phyloP scores from a whole-genome alignment of 2,329 filamentous ascomycete genomes.

The Xylariales sp. region DNA sequence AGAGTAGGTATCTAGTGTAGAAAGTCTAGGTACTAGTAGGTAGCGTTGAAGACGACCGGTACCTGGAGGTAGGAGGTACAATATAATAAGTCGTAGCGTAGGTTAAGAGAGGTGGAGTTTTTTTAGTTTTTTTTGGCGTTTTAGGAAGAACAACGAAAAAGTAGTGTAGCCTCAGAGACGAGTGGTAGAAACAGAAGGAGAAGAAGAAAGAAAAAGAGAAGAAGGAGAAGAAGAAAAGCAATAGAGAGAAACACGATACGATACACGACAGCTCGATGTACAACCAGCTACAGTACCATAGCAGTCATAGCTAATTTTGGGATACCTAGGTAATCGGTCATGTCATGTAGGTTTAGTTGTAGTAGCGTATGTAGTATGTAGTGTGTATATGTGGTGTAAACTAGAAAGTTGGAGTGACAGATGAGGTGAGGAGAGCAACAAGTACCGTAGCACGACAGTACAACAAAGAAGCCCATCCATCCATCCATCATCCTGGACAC shows the following conservation, averaged over 20 bases:
- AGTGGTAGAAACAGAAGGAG: neutral
- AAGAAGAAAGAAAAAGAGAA: neutral
- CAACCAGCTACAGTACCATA: neutral
- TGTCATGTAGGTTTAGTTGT: too few relatives aligned
- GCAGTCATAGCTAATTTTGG: conserved; percentile 17
- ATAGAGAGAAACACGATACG: too few relatives aligned
- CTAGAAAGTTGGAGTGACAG: conserved; percentile 14
- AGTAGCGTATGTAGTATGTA: too few relatives aligned
- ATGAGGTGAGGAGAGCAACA: conserved; percentile 32
- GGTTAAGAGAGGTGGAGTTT: conserved; percentile 1
- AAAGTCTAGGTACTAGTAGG: too few relatives aligned
- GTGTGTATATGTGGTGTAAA: neutral
- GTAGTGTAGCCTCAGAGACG: neutral
- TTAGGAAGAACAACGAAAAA: conserved; percentile 2
- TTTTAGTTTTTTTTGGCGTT: conserved; percentile 6
- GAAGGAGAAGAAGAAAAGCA: conserved; percentile 11
- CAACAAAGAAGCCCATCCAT: conserved; percentile 9
- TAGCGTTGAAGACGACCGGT: too few relatives aligned
- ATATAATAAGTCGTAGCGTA: too few relatives aligned
- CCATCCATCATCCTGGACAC: too few relatives aligned
- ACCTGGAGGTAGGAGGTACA: too few relatives aligned
- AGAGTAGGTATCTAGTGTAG: too few relatives aligned
- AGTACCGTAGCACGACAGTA: conserved; percentile 15
- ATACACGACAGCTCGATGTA: conserved; percentile 13
- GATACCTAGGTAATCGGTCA: neutral